phyloP scores from a whole-genome alignment of 108 stramenopile species.

The Parietichytrium sp. region DNA sequence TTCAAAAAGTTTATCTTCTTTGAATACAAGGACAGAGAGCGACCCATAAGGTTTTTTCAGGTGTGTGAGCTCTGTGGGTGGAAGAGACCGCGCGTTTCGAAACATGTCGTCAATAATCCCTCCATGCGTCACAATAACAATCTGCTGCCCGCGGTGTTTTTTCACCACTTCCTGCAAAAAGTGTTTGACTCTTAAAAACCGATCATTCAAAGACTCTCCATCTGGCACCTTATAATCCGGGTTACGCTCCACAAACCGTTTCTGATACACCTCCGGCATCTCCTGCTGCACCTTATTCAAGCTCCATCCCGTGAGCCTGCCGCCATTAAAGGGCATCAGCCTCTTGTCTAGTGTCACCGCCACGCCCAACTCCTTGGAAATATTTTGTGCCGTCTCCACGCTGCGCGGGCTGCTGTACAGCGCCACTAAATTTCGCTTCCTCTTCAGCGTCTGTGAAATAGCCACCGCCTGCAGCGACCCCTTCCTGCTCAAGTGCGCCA shows the following conservation, averaged over 20 bases:
- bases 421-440: not conserved
- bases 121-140: conserved; percentile 28
- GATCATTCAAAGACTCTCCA: conserved; percentile 28
- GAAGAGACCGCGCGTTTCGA: conserved; percentile 27
- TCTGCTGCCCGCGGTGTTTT: not conserved
- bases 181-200: not conserved
- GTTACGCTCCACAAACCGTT: conserved; percentile 32
- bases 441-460: conserved; percentile 1
- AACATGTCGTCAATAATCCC: conserved; percentile 35
- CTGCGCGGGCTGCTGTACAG: conserved; percentile 11
- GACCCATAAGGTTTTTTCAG: conserved; percentile 27
- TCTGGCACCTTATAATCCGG: conserved; percentile 16
- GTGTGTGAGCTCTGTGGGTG: not conserved
- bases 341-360: not conserved
- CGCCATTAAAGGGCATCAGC: not conserved
- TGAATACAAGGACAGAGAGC: not conserved
- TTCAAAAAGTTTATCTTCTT: not conserved
- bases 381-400: conserved; percentile 24
- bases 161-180: conserved; percentile 12
- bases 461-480: conserved; percentile 35
- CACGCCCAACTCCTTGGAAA: not conserved
- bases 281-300: not conserved
- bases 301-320: not conserved
- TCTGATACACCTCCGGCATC: not conserved
- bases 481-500: conserved; percentile 19